A percentile compares a stretch with the other conserved stretches of the same genome.
These are phyloP conservation scores for Pyrenophora graminea DNA, from an alignment of 2,329 filamentous ascomycete species.

Conservation along the genomic window DNA sequence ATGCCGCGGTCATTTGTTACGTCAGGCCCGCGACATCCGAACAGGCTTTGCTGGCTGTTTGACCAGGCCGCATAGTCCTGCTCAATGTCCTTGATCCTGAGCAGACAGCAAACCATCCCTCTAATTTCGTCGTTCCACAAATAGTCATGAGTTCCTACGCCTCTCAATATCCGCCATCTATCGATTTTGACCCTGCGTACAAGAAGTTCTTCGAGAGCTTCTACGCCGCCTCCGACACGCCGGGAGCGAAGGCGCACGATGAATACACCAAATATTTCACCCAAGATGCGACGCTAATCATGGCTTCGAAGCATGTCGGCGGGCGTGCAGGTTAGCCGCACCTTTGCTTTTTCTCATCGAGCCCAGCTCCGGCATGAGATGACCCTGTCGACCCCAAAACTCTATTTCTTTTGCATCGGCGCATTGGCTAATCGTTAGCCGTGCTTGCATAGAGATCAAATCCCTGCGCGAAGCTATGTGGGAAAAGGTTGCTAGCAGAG, in stretches of 20 bases:
- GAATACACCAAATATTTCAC: constrained; percentile 56
- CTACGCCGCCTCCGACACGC: constrained; percentile 53
- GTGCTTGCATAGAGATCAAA: constrained; percentile 52
- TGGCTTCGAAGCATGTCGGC: constrained; percentile 54
- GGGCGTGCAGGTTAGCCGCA: constrained; percentile 50
- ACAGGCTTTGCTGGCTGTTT: constrained; percentile 8
- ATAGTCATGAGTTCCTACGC: constrained; percentile 37
- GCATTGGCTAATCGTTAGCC: constrained; percentile 1
- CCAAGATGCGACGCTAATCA: constrained; percentile 55
- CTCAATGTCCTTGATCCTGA: not conserved
- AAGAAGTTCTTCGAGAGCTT: constrained; percentile 53
- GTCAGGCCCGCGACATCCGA: constrained; percentile 7
- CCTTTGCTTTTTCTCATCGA: constrained; percentile 5
- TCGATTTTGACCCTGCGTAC: constrained; percentile 48
- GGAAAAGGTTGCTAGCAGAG: constrained; percentile 55
- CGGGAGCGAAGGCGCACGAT: constrained; percentile 53
- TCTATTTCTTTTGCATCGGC: not conserved
- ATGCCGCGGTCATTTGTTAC: constrained; percentile 4
- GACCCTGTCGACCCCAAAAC: not conserved
- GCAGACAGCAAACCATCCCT: not conserved
- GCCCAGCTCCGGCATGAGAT: not conserved
- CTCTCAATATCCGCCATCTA: constrained; percentile 42
- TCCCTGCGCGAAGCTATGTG: constrained; percentile 58
- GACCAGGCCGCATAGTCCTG: constrained; percentile 1
- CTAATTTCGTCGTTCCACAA: too few species aligned